Evolutionary conservation across 768 basidiomycete genomes (phyloP).

Genomic region (Mycena amicta): DNA sequence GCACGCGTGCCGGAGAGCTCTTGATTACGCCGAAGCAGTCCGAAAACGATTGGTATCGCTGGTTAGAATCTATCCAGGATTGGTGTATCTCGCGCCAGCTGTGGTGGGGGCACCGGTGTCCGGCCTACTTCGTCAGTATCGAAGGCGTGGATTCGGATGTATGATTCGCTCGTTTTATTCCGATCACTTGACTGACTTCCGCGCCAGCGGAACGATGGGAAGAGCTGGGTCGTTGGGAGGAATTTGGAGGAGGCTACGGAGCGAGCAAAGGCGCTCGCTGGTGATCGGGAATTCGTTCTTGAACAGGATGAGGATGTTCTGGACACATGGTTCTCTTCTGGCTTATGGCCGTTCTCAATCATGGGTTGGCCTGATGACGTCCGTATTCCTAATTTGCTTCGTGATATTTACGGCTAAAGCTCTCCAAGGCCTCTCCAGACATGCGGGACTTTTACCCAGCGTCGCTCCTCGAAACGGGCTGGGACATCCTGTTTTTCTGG

Average conservation of each 20-base stretch:
- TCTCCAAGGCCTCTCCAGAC: slow-evolving; percentile 60
- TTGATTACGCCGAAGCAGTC: slow-evolving; percentile 80
- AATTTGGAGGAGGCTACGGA: slow-evolving; percentile 74
- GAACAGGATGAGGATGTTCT: slow-evolving; percentile 97
- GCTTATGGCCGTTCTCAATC: slow-evolving; percentile 96
- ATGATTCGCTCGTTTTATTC: slow-evolving; percentile 20
- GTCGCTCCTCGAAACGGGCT: slow-evolving; percentile 93
- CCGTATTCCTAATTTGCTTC: slow-evolving; percentile 6
- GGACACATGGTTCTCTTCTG: slow-evolving; percentile 99
- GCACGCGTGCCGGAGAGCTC: slow-evolving; percentile 87
- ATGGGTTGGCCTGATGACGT: slow-evolving; percentile 98
- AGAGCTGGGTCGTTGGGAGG: slow-evolving; percentile 91
- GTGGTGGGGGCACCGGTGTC: slow-evolving; percentile 99
- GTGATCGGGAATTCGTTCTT: slow-evolving; percentile 67
- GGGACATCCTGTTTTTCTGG: slow-evolving; percentile 99
- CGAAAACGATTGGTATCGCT: slow-evolving; percentile 94
- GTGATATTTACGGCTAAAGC: slow-evolving; percentile 10
- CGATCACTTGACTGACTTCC: slow-evolving; percentile 36
- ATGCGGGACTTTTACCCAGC: slow-evolving; percentile 84
- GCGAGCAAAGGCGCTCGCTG: slow-evolving; percentile 71
- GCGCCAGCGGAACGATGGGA: slow-evolving; percentile 54
- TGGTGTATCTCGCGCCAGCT: slow-evolving; percentile 99
- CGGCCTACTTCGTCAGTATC: slow-evolving; percentile 89
- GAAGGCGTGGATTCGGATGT: slow-evolving; percentile 76
- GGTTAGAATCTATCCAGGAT: slow-evolving; percentile 94